phyloP scores from a whole-genome alignment of 2,329 filamentous ascomycete species.

The Capronia epimyces region DNA sequence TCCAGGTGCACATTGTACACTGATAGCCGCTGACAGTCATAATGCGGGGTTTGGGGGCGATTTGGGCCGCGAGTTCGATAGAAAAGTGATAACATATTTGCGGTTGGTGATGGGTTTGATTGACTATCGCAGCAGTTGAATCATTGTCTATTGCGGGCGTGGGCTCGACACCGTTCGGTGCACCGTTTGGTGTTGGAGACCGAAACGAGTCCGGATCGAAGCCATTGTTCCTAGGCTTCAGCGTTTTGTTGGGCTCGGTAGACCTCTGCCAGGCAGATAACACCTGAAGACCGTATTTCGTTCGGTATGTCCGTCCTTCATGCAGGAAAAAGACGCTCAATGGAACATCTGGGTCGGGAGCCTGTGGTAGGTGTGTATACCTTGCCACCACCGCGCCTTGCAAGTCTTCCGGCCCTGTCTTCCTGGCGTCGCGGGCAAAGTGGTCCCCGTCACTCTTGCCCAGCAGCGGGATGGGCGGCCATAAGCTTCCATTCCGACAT shows the following conservation, averaged over 20 bases:
- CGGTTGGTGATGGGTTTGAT: slow-evolving; percentile 1
- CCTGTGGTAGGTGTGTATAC: slow-evolving; percentile 24
- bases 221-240: not conserved
- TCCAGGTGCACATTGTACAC: slow-evolving; percentile 23
- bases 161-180: too few relatives aligned
- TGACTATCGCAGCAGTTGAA: not conserved
- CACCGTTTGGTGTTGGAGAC: too few relatives aligned
- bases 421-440: slow-evolving; percentile 19
- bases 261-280: slow-evolving; percentile 20
- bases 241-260: not conserved
- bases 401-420: slow-evolving; percentile 17
- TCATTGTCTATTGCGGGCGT: not conserved
- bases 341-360: slow-evolving; percentile 22
- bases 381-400: slow-evolving; percentile 26
- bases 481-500: slow-evolving; percentile 11
- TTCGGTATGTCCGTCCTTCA: slow-evolving; percentile 23
- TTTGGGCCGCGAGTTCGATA: not conserved
- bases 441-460: slow-evolving; percentile 27
- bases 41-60: slow-evolving; percentile 11
- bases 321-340: slow-evolving; percentile 27
- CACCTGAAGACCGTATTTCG: slow-evolving; percentile 29
- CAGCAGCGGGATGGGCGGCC: slow-evolving; percentile 29
- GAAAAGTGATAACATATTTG: slow-evolving; percentile 18
- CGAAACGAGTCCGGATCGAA: slow-evolving; percentile 17
- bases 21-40: slow-evolving; percentile 19